Percentiles rank a stretch among this genome's conserved stretches.
These are phyloP conservation scores for Vanilla planifolia DNA, from an alignment of 106 monocot species.

Conservation along the genomic window DNA sequence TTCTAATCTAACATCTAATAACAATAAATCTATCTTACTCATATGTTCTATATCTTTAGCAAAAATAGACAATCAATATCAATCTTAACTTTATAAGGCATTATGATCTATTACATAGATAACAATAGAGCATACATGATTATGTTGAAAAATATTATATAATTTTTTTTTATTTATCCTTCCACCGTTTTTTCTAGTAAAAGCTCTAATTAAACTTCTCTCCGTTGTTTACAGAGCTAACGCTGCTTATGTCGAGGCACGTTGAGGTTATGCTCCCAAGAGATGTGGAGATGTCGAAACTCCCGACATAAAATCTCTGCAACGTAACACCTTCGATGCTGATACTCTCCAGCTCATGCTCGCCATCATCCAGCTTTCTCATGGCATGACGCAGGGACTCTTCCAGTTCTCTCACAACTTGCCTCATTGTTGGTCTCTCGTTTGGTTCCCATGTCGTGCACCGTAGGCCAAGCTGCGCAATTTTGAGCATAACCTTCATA, in stretches of 20 bases:
- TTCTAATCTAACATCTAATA: no score
- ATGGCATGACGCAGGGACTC: neutral
- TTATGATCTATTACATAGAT: no score
- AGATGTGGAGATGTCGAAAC: slow-evolving; percentile 6
- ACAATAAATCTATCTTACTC: no score
- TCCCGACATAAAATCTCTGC: slow-evolving; percentile 19
- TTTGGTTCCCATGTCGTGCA: slow-evolving; percentile 18
- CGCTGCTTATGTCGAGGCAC: slow-evolving; percentile 17
- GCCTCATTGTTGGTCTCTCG: slow-evolving; percentile 21
- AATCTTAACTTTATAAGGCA: no score
- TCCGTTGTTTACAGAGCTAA: neutral
- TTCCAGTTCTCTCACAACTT: slow-evolving; percentile 22
- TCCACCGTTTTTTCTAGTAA: no score
- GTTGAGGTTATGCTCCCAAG: slow-evolving; percentile 11
- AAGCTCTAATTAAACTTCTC: neutral
- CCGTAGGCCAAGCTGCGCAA: slow-evolving; percentile 24
- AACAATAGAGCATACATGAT: no score
- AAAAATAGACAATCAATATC: no score
- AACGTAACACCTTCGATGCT: slow-evolving; percentile 23
- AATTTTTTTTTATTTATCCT: no score
- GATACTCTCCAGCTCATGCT: slow-evolving; percentile 12
- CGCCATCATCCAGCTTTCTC: neutral
- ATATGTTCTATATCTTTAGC: no score
- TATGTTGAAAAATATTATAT: no score
- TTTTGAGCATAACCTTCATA: slow-evolving; percentile 31